Base-by-base conservation (phyloP, 192 early-diverging fungal genomes). In the Gonapodya prolifera region DNA sequence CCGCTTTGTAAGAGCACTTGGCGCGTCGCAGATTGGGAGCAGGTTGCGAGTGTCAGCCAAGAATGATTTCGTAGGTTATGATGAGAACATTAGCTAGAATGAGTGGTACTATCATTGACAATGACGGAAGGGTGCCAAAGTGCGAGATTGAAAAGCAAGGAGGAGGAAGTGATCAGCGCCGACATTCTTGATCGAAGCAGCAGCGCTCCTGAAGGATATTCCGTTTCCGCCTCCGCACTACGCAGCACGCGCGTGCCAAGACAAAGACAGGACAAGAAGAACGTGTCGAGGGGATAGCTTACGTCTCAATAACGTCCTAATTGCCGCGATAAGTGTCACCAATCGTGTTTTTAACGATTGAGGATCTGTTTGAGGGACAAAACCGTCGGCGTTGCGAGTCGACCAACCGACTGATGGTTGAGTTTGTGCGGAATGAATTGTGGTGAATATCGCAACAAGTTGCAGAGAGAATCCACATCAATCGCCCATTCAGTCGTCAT, bases 261-360 rank as follows among this genome's bases (percentile, higher is more conserved):
- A 61, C 45, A 61, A 8, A 61, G 8, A 1, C 28, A 18, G 69
- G n/a, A n/a, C 34, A 28, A 18, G 45, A 2, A 1, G 0, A 32
- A 0, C 13, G 8, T 69, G 13, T 30, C 29, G 33, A 35, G 35
- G 2, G 0, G 8, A 1, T 0, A 2, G 83, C 89, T 75, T 89
- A 94, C 93, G 91, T 86, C 94, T 83, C 86, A 95, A 90, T 69
- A 97, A 83, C 36, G 94, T 96, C 79, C 95, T 87, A 36, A 95
- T 91, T 0, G 95, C 94, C 0, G 93, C 93, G 76, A 97, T 96
- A 35, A 97, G 87, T 81, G 92, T 92, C 82, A 97, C 88, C 35
- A 97, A 78, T 80, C 91, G 92, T 71, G 88, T 86, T 80, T 94
- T 94, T 34, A 97, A 90, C 89, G 23, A 31, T 35, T 1, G 35